These are phyloP conservation scores for Colletotrichum sp. DNA, from an alignment of 2,329 filamentous ascomycete species.

Conservation along the genomic window DNA sequence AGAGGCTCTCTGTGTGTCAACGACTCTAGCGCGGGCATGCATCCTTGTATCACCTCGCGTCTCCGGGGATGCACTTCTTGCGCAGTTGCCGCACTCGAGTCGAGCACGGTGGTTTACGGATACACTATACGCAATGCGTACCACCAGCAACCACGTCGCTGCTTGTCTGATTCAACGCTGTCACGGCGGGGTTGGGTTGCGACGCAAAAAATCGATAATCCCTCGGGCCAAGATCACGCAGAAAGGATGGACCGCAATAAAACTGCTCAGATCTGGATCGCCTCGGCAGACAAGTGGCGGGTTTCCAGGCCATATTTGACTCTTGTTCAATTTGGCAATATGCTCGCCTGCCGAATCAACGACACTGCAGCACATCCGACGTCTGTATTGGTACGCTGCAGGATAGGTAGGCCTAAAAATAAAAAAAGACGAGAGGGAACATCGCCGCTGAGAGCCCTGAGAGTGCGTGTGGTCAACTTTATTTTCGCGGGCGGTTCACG, in stretches of 20 bases:
- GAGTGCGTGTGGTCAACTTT: conserved; percentile 12
- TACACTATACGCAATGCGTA: background rate
- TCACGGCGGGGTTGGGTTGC: background rate
- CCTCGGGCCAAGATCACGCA: background rate
- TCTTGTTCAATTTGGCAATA: background rate
- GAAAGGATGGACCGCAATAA: background rate
- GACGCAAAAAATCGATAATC: conserved; percentile 5
- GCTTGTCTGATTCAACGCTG: background rate
- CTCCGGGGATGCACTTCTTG: background rate
- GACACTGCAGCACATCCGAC: background rate
- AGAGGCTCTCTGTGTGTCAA: background rate
- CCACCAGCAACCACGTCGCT: background rate
- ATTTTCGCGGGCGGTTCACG: conserved; percentile 17
- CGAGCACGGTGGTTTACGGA: background rate
- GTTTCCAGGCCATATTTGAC: background rate
- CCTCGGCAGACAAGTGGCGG: background rate
- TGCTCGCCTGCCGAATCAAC: background rate
- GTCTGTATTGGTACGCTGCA: conserved; percentile 3
- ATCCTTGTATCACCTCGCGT: conserved; percentile 3
- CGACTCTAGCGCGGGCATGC: background rate
- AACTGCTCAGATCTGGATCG: background rate
- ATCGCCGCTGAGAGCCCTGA: background rate
- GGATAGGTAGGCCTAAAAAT: conserved; percentile 18
- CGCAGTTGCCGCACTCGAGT: background rate
- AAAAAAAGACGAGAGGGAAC: background rate